Percentiles rank a stretch among this genome's conserved stretches.
These are phyloP conservation scores for Suhomyces panamericanus DNA, from an alignment of 1,139 yeast species.

Conservation along the genomic window DNA sequence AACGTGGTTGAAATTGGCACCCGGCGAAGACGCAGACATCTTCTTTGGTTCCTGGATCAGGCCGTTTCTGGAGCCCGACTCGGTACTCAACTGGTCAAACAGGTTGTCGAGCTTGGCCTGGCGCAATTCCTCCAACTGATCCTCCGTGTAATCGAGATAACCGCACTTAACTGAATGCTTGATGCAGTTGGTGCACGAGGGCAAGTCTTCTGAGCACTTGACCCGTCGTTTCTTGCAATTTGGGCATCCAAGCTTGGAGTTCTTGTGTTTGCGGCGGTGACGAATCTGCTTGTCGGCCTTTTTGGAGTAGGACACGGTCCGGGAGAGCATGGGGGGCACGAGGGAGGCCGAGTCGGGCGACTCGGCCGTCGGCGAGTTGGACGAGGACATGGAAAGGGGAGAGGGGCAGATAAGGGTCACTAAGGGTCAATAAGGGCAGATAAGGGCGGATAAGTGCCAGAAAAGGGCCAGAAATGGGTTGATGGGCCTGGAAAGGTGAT, in stretches of 20 bases:
- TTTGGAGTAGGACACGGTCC: slow-evolving; percentile 4
- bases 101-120: slow-evolving; percentile 20
- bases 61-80: not conserved
- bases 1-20: not conserved
- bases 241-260: slow-evolving; percentile 37
- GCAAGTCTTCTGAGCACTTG: slow-evolving; percentile 46
- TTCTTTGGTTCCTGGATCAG: not conserved
- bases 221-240: slow-evolving; percentile 47
- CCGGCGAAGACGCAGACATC: not conserved
- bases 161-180: slow-evolving; percentile 46
- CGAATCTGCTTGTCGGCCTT: slow-evolving; percentile 10
- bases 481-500: too few species aligned
- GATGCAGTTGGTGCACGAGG: slow-evolving; percentile 43
- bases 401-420: too few species aligned
- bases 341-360: not conserved
- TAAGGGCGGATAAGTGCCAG: not conserved
- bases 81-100: slow-evolving; percentile 14
- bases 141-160: slow-evolving; percentile 38
- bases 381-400: not conserved
- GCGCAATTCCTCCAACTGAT: slow-evolving; percentile 34
- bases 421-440: too few species aligned
- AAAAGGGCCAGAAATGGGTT: not conserved
- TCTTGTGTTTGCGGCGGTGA: slow-evolving; percentile 19
- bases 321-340: not conserved
- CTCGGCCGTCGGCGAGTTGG: not conserved